These are phyloP conservation scores for Limonomyces culmigenus DNA, from an alignment of 1,284 basidiomycete genomes.

Conservation along the genomic window DNA sequence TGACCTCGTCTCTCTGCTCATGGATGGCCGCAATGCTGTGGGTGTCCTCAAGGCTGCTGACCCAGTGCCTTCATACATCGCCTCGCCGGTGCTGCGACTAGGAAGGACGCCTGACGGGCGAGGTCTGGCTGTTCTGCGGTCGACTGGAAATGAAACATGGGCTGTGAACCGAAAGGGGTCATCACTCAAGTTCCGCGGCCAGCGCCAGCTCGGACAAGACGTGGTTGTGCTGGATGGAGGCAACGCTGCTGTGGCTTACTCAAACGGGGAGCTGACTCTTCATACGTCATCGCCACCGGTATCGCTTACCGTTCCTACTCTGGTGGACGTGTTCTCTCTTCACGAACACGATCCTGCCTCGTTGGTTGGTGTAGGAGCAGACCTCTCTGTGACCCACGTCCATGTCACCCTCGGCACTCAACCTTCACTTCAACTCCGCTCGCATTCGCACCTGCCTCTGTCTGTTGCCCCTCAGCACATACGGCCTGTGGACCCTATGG, in stretches of 20 bases:
- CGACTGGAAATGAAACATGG: constrained; percentile 47
- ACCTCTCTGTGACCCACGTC: no score
- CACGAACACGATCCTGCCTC: no score
- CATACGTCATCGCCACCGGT: no score
- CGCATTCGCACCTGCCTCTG: constrained; percentile 32
- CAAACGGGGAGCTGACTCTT: no score
- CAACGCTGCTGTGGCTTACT: constrained; percentile 11
- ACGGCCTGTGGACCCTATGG: constrained; percentile 82
- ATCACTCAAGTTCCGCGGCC: constrained; percentile 22
- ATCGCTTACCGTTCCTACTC: no score
- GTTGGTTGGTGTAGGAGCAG: no score
- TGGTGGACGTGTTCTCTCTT: no score
- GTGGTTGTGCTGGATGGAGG: constrained; percentile 54
- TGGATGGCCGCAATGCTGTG: no score
- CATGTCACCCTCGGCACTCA: no score
- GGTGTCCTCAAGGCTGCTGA: no score
- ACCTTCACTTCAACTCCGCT: constrained; percentile 21
- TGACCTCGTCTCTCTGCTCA: constrained; percentile 37
- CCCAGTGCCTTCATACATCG: no score
- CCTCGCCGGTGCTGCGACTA: constrained; percentile 44
- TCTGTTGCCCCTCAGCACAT: constrained; percentile 33
- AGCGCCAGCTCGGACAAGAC: constrained; percentile 38
- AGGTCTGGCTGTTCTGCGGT: constrained; percentile 48
- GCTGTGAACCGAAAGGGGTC: constrained; percentile 26
- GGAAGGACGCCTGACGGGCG: constrained; percentile 61